Percentiles rank a stretch among this genome's conserved stretches.
These are phyloP conservation scores for Mortierella claussenii DNA, from an alignment of 192 early-diverging fungal genomes.

Conservation along the genomic window DNA sequence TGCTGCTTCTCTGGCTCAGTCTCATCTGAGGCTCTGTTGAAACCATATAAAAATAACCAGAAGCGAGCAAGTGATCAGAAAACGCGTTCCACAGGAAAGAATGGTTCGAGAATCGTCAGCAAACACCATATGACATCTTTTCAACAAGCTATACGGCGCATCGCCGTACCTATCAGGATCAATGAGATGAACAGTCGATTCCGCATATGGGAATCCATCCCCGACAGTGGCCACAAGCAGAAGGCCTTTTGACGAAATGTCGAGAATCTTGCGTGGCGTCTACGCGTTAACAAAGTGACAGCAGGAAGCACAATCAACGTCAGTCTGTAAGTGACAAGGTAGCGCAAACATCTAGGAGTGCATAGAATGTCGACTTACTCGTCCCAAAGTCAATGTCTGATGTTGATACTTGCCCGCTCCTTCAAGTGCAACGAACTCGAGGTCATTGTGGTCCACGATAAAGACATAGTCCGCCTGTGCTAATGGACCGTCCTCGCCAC, in stretches of 20 bases:
- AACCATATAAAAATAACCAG: too few relatives aligned
- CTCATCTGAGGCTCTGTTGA: constrained; percentile 15
- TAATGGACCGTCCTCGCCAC: neutral
- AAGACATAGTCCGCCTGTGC: constrained; percentile 16
- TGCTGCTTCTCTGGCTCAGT: constrained; percentile 17
- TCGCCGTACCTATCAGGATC: constrained; percentile 35
- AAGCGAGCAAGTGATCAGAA: too few relatives aligned
- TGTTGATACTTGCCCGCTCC: constrained; percentile 15
- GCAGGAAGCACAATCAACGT: too few relatives aligned
- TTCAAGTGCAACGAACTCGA: constrained; percentile 26
- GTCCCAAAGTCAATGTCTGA: constrained; percentile 14
- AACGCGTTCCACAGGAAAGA: too few relatives aligned
- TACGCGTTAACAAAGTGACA: neutral
- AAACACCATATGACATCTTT: too few relatives aligned
- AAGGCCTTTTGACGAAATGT: constrained; percentile 27
- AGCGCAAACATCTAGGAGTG: neutral
- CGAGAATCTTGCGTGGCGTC: constrained; percentile 43
- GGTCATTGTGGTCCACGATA: constrained; percentile 41
- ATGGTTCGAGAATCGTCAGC: too few relatives aligned
- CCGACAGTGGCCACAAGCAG: constrained; percentile 25
- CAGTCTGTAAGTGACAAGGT: too few relatives aligned
- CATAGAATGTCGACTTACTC: constrained; percentile 1
- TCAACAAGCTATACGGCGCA: too few relatives aligned
- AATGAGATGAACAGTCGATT: constrained; percentile 19
- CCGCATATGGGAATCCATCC: constrained; percentile 32